Conservation (phyloP, 2,329 filamentous ascomycete genomes). For the Colletotrichum gloeosporioides region DNA sequence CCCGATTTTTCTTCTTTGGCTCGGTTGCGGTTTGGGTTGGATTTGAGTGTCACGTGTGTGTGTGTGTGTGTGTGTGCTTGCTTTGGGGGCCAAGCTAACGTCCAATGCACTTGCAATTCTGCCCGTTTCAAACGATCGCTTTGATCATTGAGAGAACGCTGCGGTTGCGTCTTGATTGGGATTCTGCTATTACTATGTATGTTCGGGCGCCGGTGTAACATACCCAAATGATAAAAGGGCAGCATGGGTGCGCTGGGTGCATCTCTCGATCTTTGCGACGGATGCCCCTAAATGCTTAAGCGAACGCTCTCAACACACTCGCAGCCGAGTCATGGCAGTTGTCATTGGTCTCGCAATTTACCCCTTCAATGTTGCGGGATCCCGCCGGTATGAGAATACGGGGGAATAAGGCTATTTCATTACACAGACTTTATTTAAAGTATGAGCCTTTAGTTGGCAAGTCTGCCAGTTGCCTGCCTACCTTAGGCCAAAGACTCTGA, state of each 20-base stretch:
- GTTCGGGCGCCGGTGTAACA: neutral
- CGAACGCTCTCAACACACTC: neutral
- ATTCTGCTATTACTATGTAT: neutral
- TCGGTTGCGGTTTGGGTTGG: neutral
- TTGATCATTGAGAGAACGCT: neutral
- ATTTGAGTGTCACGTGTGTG: neutral
- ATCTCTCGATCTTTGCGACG: neutral
- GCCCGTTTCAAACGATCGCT: neutral
- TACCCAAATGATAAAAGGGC: neutral
- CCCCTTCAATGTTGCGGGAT: neutral
- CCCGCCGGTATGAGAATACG: neutral
- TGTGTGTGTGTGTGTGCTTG: neutral
- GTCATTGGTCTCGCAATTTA: neutral
- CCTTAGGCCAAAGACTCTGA: neutral
- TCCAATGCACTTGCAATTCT: neutral
- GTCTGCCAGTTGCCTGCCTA: neutral
- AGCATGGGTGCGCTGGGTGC: neutral
- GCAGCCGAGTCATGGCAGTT: neutral
- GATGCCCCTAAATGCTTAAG: neutral
- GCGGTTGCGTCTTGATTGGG: neutral
- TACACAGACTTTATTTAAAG: neutral
- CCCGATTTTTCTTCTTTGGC: neutral
- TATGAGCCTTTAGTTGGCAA: neutral
- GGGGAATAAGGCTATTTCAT: neutral
- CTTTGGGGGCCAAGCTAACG: neutral